Evolutionary conservation across 108 stramenopile genomes (phyloP).

Genomic region (Pelagomonas calceolata): DNA sequence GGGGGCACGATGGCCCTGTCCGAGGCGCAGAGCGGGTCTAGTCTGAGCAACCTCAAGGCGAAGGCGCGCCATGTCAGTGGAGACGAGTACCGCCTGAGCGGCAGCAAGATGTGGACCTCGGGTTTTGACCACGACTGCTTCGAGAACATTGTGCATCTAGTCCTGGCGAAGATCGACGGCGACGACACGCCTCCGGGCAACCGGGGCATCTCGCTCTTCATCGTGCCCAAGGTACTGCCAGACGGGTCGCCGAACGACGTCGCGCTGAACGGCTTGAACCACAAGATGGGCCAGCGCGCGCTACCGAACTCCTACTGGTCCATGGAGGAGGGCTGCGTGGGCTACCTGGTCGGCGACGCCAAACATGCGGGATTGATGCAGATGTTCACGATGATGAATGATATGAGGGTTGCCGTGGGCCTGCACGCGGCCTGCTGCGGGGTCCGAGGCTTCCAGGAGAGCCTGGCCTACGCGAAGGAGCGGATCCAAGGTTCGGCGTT

Average conservation of each 20-base stretch:
- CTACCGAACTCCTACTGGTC: slow-evolving; percentile 10
- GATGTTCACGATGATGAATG: slow-evolving; percentile 31
- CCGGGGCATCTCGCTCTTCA: slow-evolving; percentile 22
- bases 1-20: slow-evolving; percentile 23
- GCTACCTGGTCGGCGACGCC: slow-evolving; percentile 21
- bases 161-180: slow-evolving; percentile 17
- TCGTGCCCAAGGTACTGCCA: slow-evolving; percentile 17
- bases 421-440: slow-evolving; percentile 15
- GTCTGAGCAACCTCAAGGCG: slow-evolving; percentile 8
- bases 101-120: slow-evolving; percentile 26
- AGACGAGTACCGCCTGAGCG: slow-evolving; percentile 12
- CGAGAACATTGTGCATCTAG: slow-evolving; percentile 27
- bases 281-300: slow-evolving; percentile 23
- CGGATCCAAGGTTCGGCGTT: slow-evolving; percentile 6
- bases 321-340: slow-evolving; percentile 3
- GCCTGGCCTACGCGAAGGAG: slow-evolving; percentile 15
- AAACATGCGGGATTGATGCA: slow-evolving; percentile 14
- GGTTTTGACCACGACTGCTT: slow-evolving; percentile 16
- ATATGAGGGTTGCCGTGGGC: slow-evolving; percentile 18
- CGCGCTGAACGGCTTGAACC: slow-evolving; percentile 16
- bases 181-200: slow-evolving; percentile 9
- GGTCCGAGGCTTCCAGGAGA: slow-evolving; percentile 9
- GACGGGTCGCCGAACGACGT: slow-evolving; percentile 15
- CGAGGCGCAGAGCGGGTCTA: slow-evolving; percentile 18
- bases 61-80: slow-evolving; percentile 6